Base-by-base conservation (phyloP, 83 land plant genomes). In the Thuja plicata region DNA sequence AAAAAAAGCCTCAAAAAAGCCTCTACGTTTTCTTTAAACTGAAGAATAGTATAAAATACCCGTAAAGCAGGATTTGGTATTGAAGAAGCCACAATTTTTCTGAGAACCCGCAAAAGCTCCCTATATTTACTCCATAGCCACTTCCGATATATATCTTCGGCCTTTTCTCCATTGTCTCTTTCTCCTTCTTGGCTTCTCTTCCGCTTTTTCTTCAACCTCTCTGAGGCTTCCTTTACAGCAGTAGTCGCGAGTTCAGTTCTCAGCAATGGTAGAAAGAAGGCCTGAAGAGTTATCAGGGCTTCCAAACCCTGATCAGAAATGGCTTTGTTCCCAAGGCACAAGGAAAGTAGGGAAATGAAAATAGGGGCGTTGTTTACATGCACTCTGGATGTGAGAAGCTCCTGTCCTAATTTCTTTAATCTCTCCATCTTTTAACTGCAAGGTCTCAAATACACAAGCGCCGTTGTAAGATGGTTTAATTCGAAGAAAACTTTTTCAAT, bases 361-460 rank as follows among this genome's bases (percentile, higher is more conserved):
- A 93, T 35, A 38, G 99, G 94, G 50, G 93, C 94, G 88, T 98
- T 98, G 93, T 98, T 98, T 91, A 97, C 86, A 95, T 98, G 92
- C 4, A 94, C 90, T 83, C 96, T 88, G 21, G 97, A 96, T 1
- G 94, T 84, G 52, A 97, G 95, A 15, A 98, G 97, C 89, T 96
- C 92, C 70, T 79, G 73, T 12, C 99, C 98, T 11, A 96, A 93
- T 70, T 50, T 46, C 50, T 46, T 46, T 46, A 46, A 8, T 46
- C 50, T 46, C 10, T 46, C 50, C 50, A 46, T 46, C 8, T 46
- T 46, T 46, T 46, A 8, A 46, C 10, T 43, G 45, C 3, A 43
- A 43, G 45, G 50, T 46, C 10, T 46, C 50, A 8, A 8, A 46
- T 46, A 46, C 10, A 46, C 8, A 46, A 8, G 8, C 50, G 50